Conservation (phyloP, 257 asterid species). For the Solanum dulcamara region DNA sequence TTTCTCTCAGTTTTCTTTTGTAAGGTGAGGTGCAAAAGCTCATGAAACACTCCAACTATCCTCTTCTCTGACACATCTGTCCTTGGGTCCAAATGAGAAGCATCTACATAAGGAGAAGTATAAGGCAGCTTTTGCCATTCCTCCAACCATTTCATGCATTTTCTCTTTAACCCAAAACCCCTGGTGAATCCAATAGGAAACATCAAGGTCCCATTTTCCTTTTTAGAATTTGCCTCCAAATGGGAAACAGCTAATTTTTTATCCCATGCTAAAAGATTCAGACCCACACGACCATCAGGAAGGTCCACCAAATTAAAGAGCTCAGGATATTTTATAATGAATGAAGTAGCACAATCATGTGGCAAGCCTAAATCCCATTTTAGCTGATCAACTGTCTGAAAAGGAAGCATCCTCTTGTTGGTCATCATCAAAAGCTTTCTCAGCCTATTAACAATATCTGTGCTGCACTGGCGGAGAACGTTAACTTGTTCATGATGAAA, state of each 20-base stretch:
- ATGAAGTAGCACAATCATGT: conserved; percentile 34
- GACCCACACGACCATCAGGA: conserved; percentile 58
- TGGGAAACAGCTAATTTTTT: conserved; percentile 46
- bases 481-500: conserved; percentile 30
- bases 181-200: conserved; percentile 75
- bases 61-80: conserved; percentile 89
- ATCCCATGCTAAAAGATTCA: conserved; percentile 58
- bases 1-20: conserved; percentile 51
- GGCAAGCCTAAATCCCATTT: conserved; percentile 89
- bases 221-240: conserved; percentile 30
- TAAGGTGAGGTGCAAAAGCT: conserved; percentile 69
- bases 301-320: conserved; percentile 46
- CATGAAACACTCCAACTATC: conserved; percentile 82
- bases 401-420: conserved; percentile 50
- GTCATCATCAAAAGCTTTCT: conserved; percentile 74
- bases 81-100: conserved; percentile 66
- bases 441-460: conserved; percentile 57
- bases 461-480: conserved; percentile 20
- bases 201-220: conserved; percentile 20
- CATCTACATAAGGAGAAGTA: conserved; percentile 64
- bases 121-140: conserved; percentile 90
- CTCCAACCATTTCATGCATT: conserved; percentile 79
- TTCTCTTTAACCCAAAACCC: conserved; percentile 82
- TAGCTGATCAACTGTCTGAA: conserved; percentile 72
- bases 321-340: conserved; percentile 28